These are phyloP conservation scores for Fusarium sp. DNA, from an alignment of 2,329 filamentous ascomycete species.

Conservation along the genomic window DNA sequence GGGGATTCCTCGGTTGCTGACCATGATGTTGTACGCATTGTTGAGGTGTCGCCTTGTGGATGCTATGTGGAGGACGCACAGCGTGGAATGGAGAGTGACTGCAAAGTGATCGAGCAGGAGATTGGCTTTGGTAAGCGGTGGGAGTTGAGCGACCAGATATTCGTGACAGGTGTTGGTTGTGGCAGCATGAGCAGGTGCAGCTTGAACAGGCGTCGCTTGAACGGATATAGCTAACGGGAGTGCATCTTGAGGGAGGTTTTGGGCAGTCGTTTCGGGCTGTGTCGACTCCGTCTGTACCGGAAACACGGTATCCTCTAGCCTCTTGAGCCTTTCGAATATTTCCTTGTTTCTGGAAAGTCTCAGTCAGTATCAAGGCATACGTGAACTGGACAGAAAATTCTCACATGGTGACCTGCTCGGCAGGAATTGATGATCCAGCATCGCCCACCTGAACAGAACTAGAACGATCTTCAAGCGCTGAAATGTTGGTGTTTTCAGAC, in stretches of 20 bases:
- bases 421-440: neutral
- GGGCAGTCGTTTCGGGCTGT: neutral
- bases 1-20: accelerated
- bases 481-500: too few relatives aligned
- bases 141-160: neutral
- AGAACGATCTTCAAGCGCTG: too few relatives aligned
- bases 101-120: neutral
- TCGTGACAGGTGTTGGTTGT: too few relatives aligned
- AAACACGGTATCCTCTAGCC: neutral
- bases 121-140: neutral
- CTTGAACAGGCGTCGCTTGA: neutral
- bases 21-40: neutral
- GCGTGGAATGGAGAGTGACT: neutral
- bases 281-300: neutral
- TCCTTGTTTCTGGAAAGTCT: neutral
- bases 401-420: neutral
- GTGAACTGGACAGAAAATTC: neutral
- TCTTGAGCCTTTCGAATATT: neutral
- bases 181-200: neutral
- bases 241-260: neutral
- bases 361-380: neutral
- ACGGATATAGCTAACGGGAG: neutral
- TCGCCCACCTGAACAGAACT: neutral
- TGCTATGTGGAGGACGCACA: slow-evolving; percentile 1
- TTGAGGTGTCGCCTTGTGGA: neutral